Evolutionary conservation across 208 protist genomes (phyloP), one percentile per base, ranked within the genome.

Genomic region (Acanthamoeba castellanii): DNA sequence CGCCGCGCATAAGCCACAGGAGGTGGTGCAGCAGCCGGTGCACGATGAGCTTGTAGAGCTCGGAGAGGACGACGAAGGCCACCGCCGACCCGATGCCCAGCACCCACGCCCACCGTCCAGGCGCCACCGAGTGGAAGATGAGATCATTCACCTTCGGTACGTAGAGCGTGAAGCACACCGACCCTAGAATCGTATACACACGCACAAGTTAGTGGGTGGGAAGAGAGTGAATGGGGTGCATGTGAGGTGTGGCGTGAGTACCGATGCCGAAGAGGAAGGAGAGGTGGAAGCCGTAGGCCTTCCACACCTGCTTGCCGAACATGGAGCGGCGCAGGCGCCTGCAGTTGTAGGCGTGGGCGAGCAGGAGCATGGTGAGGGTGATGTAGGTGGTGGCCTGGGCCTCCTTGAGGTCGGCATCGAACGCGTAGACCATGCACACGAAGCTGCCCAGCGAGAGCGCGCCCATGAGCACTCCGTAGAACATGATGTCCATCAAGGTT

Each of bases 221-320:
- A n/a, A 50, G 18, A 32, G 30, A 3, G n/a, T 11, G 0, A 32
- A 74, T 0, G 25, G 20, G n/a, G 5, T 9, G 42, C 5, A 3
- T 74, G 20, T 42, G 64, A 22, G 64, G 14, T 32, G 14, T 20
- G 18, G 32, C n/a, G 68, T 74, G 13, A 32, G n/a, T 89, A 89
- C 81, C 87, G 18, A 92, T 92, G 34, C 87, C 87, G 37, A 92
- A 92, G 34, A 92, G 61, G 87, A 92, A 92, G 57, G 87, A 66
- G 34, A 76, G 61, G 64, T 92, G 87, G 64, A 92, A 92, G 52
- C 87, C 59, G 42, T 57, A 92, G 20, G 87, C 87, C 87, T 92
- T 92, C 59, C 52, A 74, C 20, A 92, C 20, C n/a, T 50, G 42
- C 87, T 92, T 92, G 55, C 87, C 87, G 64, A 92, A 92, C 61